Evolutionary conservation across 2,329 filamentous ascomycete genomes (phyloP).

Genomic region (Neoscytalidium dimidiatum): DNA sequence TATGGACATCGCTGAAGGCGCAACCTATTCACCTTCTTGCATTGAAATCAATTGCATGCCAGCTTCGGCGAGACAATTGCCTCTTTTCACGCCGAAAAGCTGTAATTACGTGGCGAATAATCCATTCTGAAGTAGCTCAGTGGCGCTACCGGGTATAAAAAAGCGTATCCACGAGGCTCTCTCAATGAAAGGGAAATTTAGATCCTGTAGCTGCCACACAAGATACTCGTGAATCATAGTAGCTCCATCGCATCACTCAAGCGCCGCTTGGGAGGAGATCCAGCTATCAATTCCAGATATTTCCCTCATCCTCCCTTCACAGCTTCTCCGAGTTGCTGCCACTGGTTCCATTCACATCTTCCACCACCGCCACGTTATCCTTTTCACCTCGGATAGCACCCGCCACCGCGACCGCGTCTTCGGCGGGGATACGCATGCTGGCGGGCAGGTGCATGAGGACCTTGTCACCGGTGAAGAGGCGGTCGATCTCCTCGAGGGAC

Average conservation of each 20-base stretch:
- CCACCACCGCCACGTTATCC: neutral
- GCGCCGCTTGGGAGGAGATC: neutral
- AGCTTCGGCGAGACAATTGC: too few relatives aligned
- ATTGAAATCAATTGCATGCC: too few relatives aligned
- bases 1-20: too few relatives aligned
- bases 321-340: neutral
- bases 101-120: too few relatives aligned
- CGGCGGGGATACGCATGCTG: slow-evolving; percentile 21
- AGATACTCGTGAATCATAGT: too few relatives aligned
- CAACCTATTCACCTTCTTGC: too few relatives aligned
- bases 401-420: neutral
- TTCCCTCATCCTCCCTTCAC: neutral
- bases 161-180: neutral
- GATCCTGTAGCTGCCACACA: too few relatives aligned
- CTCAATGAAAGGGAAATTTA: neutral
- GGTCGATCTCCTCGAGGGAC: slow-evolving; percentile 55
- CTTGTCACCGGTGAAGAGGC: slow-evolving; percentile 44
- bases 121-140: neutral
- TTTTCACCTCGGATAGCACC: neutral
- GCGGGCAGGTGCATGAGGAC: slow-evolving; percentile 21
- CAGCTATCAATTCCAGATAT: neutral
- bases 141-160: neutral
- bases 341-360: neutral
- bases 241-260: too few relatives aligned
- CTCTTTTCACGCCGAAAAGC: too few relatives aligned